Conservation (phyloP, 208 protist genomes). For the Lotmaria passim region DNA sequence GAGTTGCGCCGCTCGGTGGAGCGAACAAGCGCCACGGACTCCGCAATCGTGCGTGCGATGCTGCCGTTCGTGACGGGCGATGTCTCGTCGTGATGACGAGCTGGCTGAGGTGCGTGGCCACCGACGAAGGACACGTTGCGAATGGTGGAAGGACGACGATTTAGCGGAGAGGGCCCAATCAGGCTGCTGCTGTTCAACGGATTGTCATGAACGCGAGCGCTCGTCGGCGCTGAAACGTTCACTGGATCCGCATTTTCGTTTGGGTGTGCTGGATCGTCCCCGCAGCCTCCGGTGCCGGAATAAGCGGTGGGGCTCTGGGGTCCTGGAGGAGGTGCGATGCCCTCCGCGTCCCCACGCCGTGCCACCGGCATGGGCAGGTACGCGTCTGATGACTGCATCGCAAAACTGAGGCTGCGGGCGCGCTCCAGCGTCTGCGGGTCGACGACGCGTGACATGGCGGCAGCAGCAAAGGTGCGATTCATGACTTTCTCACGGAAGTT, state of each 20-base stretch:
- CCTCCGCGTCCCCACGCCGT: not conserved
- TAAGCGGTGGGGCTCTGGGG: not conserved
- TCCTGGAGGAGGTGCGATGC: not conserved
- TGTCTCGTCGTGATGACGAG: not conserved
- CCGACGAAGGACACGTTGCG: slow-evolving; percentile 1
- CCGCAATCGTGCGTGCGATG: slow-evolving; percentile 23
- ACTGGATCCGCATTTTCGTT: not conserved
- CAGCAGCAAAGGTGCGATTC: slow-evolving; percentile 32
- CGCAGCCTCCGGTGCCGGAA: not conserved
- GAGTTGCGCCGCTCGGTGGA: slow-evolving; percentile 23
- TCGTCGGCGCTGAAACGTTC: slow-evolving; percentile 1
- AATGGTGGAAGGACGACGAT: not conserved
- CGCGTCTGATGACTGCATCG: not conserved
- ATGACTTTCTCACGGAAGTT: slow-evolving; percentile 36
- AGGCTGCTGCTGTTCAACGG: not conserved
- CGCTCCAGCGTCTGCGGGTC: slow-evolving; percentile 16
- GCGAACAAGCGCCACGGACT: slow-evolving; percentile 20
- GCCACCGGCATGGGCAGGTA: slow-evolving; percentile 5
- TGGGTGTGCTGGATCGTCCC: not conserved
- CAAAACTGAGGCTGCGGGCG: slow-evolving; percentile 15
- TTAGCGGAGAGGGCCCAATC: not conserved
- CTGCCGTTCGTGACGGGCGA: slow-evolving; percentile 20
- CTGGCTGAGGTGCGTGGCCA: not conserved
- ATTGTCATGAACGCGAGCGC: not conserved
- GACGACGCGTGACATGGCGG: slow-evolving; percentile 1